Evolutionary conservation across 177 flowering plant genomes (phyloP).

Genomic region (Telopea speciosissima): DNA sequence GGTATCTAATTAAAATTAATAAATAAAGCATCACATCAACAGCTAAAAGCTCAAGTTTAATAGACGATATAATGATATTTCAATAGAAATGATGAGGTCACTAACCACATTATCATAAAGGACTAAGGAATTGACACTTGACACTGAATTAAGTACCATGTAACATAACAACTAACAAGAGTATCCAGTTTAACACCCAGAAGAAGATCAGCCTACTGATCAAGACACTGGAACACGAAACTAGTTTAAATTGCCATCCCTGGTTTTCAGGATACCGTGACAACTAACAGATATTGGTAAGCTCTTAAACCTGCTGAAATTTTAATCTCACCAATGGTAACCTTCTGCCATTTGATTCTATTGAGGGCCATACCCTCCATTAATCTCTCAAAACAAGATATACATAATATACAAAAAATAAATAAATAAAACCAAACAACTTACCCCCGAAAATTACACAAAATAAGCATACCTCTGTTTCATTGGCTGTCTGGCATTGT

Average conservation of each 20-base stretch:
- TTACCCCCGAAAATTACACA: background rate
- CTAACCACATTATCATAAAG: too few relatives aligned
- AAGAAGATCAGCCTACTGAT: too few relatives aligned
- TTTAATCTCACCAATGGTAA: background rate
- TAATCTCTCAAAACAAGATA: background rate
- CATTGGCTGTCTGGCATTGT: constrained; percentile 80
- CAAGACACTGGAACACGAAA: too few relatives aligned
- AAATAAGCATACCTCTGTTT: constrained; percentile 57
- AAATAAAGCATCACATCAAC: background rate
- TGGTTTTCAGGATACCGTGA: too few relatives aligned
- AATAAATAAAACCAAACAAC: background rate
- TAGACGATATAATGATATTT: background rate
- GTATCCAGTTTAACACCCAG: too few relatives aligned
- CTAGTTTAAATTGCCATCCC: too few relatives aligned
- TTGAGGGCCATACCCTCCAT: background rate
- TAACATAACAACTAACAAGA: too few relatives aligned
- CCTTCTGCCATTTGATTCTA: background rate
- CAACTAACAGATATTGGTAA: too few relatives aligned
- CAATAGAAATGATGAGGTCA: background rate
- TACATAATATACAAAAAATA: background rate
- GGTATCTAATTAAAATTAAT: constrained; percentile 45
- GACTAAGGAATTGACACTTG: too few relatives aligned
- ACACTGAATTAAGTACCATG: too few relatives aligned
- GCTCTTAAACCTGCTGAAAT: too few relatives aligned
- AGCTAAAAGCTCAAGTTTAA: background rate